phyloP scores from a whole-genome alignment of 805 yeast species.

The Pichia gijzeniarum region DNA sequence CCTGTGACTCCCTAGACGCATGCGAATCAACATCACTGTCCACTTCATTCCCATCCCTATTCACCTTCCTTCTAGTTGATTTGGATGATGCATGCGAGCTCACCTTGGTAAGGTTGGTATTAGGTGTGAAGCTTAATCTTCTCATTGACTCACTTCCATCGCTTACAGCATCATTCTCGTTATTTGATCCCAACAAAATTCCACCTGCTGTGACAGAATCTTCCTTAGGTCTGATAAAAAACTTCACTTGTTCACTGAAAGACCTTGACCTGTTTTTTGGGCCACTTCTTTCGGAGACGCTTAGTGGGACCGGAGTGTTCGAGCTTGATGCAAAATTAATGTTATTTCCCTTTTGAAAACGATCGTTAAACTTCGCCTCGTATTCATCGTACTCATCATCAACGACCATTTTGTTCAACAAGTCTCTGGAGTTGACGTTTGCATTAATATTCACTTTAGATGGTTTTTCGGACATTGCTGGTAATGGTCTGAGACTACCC shows the following conservation, averaged over 20 bases:
- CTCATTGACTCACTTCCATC: neutral
- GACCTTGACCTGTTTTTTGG: constrained; percentile 32
- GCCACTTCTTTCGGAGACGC: neutral
- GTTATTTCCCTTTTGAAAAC: constrained; percentile 10
- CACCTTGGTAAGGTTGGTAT: constrained; percentile 20
- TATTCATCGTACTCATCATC: constrained; percentile 26
- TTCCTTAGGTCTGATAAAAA: constrained; percentile 31
- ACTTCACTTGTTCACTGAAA: constrained; percentile 38
- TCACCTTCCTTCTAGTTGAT: constrained; percentile 19
- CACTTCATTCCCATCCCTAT: constrained; percentile 20
- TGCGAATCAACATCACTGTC: constrained; percentile 68
- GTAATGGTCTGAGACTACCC: neutral
- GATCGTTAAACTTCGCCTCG: constrained; percentile 21
- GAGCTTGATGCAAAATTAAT: constrained; percentile 13
- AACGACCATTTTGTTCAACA: constrained; percentile 26
- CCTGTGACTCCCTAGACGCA: constrained; percentile 74
- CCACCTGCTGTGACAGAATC: constrained; percentile 28
- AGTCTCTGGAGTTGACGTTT: constrained; percentile 24
- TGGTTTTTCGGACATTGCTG: constrained; percentile 1
- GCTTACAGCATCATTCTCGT: neutral
- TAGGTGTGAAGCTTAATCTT: constrained; percentile 5
- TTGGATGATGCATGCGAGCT: constrained; percentile 29
- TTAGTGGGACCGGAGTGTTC: constrained; percentile 12
- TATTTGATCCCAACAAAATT: constrained; percentile 21
- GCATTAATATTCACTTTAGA: constrained; percentile 8